phyloP scores from a whole-genome alignment of 1,284 basidiomycete species.

The Fomitopsis betulina region DNA sequence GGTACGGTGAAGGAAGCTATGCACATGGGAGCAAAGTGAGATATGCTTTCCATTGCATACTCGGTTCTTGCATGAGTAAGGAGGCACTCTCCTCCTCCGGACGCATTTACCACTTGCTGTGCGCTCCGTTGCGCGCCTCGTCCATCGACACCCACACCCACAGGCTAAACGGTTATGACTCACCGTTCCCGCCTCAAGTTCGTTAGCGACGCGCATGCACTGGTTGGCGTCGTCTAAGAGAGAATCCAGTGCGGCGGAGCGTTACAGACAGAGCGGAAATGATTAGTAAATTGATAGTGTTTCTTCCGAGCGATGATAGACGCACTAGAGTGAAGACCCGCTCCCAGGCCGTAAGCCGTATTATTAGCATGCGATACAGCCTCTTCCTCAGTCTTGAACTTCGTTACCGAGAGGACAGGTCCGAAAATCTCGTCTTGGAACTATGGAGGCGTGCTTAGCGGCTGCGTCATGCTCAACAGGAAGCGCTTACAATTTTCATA shows the following conservation, averaged over 20 bases:
- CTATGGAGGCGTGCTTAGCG: constrained; percentile 28
- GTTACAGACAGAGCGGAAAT: neutral
- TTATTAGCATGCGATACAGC: constrained; percentile 79
- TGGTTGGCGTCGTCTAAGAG: constrained; percentile 75
- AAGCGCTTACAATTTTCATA: constrained; percentile 70
- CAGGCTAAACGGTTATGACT: constrained; percentile 19
- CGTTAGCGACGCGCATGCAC: constrained; percentile 79
- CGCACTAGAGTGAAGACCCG: constrained; percentile 82
- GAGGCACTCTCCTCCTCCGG: too few species aligned
- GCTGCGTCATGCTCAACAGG: neutral
- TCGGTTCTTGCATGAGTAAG: too few species aligned
- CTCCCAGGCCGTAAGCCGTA: constrained; percentile 84
- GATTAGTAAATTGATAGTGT: neutral
- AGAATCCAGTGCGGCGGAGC: neutral
- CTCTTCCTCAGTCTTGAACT: constrained; percentile 78
- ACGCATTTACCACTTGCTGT: neutral
- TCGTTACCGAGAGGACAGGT: constrained; percentile 74
- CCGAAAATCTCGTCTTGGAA: constrained; percentile 87
- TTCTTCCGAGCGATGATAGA: neutral
- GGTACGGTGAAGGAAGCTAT: neutral
- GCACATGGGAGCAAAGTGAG: neutral
- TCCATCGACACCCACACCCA: neutral
- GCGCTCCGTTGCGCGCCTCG: neutral
- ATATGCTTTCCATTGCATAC: too few species aligned
- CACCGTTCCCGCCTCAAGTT: constrained; percentile 83